These are phyloP conservation scores for Porcisia deanei DNA, from an alignment of 208 protist species.

Conservation along the genomic window DNA sequence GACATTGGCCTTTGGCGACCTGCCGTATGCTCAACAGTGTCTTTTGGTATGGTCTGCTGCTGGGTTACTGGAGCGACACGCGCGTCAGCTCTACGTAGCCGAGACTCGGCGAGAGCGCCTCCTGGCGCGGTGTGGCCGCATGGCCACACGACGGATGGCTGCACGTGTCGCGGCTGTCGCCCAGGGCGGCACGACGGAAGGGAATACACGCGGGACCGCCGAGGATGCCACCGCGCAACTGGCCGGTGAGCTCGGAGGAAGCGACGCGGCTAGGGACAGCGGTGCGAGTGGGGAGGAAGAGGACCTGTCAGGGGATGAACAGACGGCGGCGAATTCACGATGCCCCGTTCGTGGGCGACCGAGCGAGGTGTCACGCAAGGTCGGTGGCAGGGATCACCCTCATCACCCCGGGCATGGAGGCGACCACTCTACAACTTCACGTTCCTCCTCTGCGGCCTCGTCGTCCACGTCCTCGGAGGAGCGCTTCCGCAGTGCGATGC, in stretches of 20 bases:
- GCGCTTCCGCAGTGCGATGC: neutral
- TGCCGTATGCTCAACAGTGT: conserved; percentile 78
- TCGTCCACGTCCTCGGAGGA: conserved; percentile 15
- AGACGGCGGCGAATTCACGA: neutral
- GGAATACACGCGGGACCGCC: neutral
- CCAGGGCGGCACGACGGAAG: conserved; percentile 1
- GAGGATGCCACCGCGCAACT: conserved; percentile 1
- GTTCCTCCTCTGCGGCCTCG: conserved; percentile 4
- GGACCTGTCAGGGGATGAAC: conserved; percentile 2
- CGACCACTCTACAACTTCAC: neutral
- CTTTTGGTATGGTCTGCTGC: conserved; percentile 74
- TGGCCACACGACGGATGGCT: conserved; percentile 46
- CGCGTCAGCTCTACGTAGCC: conserved; percentile 6
- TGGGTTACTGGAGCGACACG: conserved; percentile 37
- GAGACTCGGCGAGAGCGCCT: conserved; percentile 23
- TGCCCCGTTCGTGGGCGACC: neutral
- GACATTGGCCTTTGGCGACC: conserved; percentile 21
- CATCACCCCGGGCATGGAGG: neutral
- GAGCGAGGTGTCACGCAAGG: neutral
- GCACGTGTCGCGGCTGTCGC: conserved; percentile 31
- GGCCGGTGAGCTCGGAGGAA: neutral
- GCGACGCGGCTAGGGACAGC: neutral
- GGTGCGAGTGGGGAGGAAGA: conserved; percentile 7
- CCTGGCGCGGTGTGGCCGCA: conserved; percentile 27
- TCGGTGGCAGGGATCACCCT: neutral